Evolutionary conservation across 23 red algal species (phyloP).

Genomic region (Chondrus crispus): DNA sequence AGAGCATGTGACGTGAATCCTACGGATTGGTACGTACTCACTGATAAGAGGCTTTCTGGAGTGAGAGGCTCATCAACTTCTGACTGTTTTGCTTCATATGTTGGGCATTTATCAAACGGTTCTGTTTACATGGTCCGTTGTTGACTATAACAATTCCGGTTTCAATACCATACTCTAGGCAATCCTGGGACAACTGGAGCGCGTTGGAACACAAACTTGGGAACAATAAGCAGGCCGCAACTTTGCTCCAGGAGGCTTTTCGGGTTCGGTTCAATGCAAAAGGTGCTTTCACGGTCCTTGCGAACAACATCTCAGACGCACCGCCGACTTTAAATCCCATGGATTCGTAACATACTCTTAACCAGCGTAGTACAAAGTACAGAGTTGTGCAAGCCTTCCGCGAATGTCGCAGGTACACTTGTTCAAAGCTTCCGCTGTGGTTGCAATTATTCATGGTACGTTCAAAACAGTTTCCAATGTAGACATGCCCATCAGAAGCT

Average conservation of each 20-base stretch:
- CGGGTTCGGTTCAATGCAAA: conserved; percentile 6
- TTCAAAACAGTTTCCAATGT: background rate
- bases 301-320: background rate
- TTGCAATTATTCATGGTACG: background rate
- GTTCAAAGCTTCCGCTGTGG: background rate
- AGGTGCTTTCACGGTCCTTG: background rate
- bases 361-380: background rate
- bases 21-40: background rate
- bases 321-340: background rate
- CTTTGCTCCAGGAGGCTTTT: conserved; percentile 1
- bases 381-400: too few species aligned
- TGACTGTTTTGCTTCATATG: too few species aligned
- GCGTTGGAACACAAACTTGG: conserved; percentile 24
- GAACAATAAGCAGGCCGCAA: background rate
- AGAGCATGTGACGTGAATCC: background rate
- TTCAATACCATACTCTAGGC: too few species aligned
- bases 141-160: too few species aligned
- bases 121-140: too few species aligned
- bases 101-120: too few species aligned
- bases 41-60: too few species aligned
- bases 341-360: background rate
- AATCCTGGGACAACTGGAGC: conserved; percentile 1
- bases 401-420: background rate
- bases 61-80: too few species aligned
- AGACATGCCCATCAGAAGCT: background rate